These are phyloP conservation scores for Skeletonema menzelii DNA, from an alignment of 108 stramenopile species.

Conservation along the genomic window DNA sequence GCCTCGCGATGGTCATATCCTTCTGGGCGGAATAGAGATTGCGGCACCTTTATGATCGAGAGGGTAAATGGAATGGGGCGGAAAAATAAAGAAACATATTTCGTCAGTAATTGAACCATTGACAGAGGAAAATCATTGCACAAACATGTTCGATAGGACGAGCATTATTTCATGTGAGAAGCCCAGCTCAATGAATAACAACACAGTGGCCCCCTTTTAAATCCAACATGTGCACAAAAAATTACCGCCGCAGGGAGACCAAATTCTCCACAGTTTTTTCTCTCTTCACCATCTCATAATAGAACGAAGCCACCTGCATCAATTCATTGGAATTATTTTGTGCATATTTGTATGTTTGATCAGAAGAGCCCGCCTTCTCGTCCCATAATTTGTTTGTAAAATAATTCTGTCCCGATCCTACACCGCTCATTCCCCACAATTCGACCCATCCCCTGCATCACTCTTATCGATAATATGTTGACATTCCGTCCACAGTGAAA, in stretches of 20 bases:
- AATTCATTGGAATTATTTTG: neutral
- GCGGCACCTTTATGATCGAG: slow-evolving; percentile 45
- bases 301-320: neutral
- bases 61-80: neutral
- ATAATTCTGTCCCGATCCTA: neutral
- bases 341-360: neutral
- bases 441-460: neutral
- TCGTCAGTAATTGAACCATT: neutral
- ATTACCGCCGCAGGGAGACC: neutral
- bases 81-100: neutral
- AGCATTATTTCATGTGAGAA: neutral
- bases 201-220: neutral
- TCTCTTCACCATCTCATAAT: neutral
- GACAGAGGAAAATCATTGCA: neutral
- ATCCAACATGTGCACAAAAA: neutral
- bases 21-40: slow-evolving; percentile 50
- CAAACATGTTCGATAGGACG: neutral
- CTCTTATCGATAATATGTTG: neutral
- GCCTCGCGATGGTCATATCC: slow-evolving; percentile 93
- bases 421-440: neutral
- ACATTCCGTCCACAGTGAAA: neutral
- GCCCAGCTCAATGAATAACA: neutral
- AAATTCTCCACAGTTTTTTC: neutral
- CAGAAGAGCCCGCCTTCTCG: neutral
- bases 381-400: neutral